phyloP scores from a whole-genome alignment of 179 eudicot species.

The Beta macrorhiza region DNA sequence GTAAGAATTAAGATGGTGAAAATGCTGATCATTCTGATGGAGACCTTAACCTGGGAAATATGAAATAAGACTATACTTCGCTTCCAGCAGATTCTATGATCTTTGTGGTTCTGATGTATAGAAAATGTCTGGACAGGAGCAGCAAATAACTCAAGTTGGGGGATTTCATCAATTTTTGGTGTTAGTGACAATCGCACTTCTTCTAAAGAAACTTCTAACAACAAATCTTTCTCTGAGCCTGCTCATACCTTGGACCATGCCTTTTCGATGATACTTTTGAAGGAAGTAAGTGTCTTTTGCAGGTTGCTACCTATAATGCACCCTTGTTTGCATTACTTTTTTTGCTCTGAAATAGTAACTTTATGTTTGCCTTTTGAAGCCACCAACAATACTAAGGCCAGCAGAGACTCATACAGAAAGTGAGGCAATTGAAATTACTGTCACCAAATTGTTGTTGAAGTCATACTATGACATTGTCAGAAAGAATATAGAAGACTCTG shows the following conservation, averaged over 20 bases:
- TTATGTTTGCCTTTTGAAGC: conserved; percentile 42
- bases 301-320: not conserved
- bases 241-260: conserved; percentile 8
- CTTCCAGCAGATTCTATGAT: not conserved
- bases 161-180: conserved; percentile 19
- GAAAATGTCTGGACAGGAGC: conserved; percentile 41
- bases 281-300: conserved; percentile 17
- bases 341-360: not conserved
- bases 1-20: conserved; percentile 34
- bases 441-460: conserved; percentile 71
- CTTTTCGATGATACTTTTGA: conserved; percentile 12
- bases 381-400: conserved; percentile 81
- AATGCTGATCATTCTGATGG: not conserved
- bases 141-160: conserved; percentile 21
- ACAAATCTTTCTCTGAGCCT: conserved; percentile 44
- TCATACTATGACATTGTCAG: conserved; percentile 90
- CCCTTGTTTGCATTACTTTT: not conserved
- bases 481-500: conserved; percentile 77
- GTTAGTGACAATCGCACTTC: conserved; percentile 23
- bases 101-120: conserved; percentile 14
- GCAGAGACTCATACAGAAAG: conserved; percentile 68
- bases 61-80: not conserved
- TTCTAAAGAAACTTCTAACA: conserved; percentile 48
- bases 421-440: conserved; percentile 69
- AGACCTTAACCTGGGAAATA: not conserved